Conservation (phyloP, 768 basidiomycete species). For the Xerocomus brunneocitrinus region DNA sequence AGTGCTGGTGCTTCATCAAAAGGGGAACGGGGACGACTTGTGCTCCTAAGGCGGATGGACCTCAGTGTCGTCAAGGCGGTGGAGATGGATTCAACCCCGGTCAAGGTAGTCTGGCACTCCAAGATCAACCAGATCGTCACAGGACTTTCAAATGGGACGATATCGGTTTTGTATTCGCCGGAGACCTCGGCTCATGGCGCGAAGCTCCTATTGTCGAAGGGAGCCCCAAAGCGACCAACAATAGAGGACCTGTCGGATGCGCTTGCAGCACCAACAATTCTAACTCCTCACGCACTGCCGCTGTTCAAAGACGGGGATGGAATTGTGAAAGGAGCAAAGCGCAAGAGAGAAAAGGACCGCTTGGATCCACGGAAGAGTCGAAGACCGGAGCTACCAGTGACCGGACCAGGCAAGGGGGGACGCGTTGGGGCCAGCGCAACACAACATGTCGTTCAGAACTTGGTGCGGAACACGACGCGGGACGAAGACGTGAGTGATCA, state of each 20-base stretch:
- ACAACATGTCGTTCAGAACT: conserved; percentile 92
- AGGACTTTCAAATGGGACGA: conserved; percentile 81
- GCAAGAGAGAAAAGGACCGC: conserved; percentile 86
- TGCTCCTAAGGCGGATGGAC: conserved; percentile 68
- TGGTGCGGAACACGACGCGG: conserved; percentile 85
- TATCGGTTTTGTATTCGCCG: conserved; percentile 91
- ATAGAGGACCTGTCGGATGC: conserved; percentile 89
- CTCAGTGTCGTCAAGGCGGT: conserved; percentile 66
- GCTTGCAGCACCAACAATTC: conserved; percentile 78
- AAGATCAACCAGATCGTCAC: conserved; percentile 96
- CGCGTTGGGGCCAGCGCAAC: conserved; percentile 95
- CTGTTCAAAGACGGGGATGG: conserved; percentile 83
- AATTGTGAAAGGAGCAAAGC: conserved; percentile 69
- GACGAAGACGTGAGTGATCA: conserved; percentile 86
- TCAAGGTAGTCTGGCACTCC: conserved; percentile 91
- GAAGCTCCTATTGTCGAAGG: conserved; percentile 82
- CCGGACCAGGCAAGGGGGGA: conserved; percentile 90
- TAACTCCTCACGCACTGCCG: conserved; percentile 87
- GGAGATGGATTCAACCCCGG: conserved; percentile 72
- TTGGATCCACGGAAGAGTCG: conserved; percentile 88
- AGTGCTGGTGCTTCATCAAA: conserved; percentile 69
- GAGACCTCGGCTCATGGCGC: conserved; percentile 86
- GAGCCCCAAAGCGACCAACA: conserved; percentile 76
- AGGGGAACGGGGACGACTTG: conserved; percentile 63
- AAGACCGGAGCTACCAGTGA: conserved; percentile 88